phyloP scores from a whole-genome alignment of 192 early-diverging fungal species.

The Spizellomyces sp. region DNA sequence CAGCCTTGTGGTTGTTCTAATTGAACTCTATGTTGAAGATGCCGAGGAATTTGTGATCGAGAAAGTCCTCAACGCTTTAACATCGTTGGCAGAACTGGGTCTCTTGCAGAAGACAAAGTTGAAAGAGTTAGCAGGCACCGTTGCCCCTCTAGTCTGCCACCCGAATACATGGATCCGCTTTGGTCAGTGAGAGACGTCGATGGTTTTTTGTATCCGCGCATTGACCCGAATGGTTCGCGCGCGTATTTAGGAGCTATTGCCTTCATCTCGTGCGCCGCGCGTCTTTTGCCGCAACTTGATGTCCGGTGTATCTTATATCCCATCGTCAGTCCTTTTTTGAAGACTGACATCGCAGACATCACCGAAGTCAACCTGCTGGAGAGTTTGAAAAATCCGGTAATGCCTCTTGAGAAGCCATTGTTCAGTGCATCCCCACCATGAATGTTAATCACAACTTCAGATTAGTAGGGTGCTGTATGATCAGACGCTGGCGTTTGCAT shows the following conservation, averaged over 20 bases:
- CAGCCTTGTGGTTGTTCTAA: background rate
- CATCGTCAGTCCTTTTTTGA: conserved; percentile 67
- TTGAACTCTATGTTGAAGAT: conserved; percentile 50
- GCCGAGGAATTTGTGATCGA: conserved; percentile 91
- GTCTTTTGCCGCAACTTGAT: conserved; percentile 68
- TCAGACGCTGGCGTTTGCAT: conserved; percentile 58
- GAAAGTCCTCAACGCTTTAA: conserved; percentile 82
- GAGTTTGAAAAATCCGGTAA: conserved; percentile 69
- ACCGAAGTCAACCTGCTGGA: conserved; percentile 62
- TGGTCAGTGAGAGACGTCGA: conserved; percentile 41
- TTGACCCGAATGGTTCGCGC: conserved; percentile 9
- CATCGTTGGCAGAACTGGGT: conserved; percentile 74
- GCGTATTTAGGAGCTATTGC: conserved; percentile 58
- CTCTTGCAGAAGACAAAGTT: conserved; percentile 74
- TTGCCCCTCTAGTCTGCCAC: conserved; percentile 75
- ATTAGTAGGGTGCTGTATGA: conserved; percentile 59
- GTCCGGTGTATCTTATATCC: conserved; percentile 79
- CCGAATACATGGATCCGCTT: conserved; percentile 81
- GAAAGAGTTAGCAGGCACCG: conserved; percentile 72
- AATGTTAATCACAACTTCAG: conserved; percentile 14
- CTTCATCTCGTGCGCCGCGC: conserved; percentile 66
- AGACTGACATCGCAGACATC: conserved; percentile 65
- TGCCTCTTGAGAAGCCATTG: too few relatives aligned
- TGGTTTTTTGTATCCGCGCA: background rate
- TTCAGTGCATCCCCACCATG: background rate